A percentile compares a stretch with the other conserved stretches of the same genome.
phyloP scores from a whole-genome alignment of 176 grass and related monocot genomes.

The Oryza punctata region DNA sequence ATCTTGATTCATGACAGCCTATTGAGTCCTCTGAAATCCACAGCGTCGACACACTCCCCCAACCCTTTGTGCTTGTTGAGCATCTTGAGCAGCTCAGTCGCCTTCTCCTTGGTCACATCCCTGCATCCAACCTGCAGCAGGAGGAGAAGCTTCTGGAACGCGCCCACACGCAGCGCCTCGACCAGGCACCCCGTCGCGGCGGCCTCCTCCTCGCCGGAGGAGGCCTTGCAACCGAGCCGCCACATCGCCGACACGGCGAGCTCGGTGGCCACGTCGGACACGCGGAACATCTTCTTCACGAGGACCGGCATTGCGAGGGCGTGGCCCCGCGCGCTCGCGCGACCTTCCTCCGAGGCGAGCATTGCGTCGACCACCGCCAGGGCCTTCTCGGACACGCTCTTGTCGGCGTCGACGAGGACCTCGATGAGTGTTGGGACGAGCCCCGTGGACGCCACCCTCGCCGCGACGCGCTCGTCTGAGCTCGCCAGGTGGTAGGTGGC shows the following conservation, averaged over 20 bases:
- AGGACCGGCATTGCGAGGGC: conserved; percentile 68
- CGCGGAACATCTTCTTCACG: conserved; percentile 90
- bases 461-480: conserved; percentile 38
- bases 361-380: conserved; percentile 68
- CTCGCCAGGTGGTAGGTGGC: conserved; percentile 59
- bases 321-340: conserved; percentile 44
- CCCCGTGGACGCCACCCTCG: conserved; percentile 39
- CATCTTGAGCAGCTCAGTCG: conserved; percentile 74
- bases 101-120: conserved; percentile 66
- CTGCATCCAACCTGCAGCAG: conserved; percentile 80
- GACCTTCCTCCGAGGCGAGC: conserved; percentile 53
- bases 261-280: conserved; percentile 79
- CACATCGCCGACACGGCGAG: conserved; percentile 72
- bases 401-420: conserved; percentile 69
- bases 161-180: conserved; percentile 66
- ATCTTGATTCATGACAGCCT: conserved; percentile 44
- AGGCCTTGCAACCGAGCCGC: conserved; percentile 52
- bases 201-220: conserved; percentile 22
- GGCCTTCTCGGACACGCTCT: conserved; percentile 80
- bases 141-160: conserved; percentile 85
- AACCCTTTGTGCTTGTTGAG: conserved; percentile 59
- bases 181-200: conserved; percentile 34
- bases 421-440: conserved; percentile 61
- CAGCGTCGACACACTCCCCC: conserved; percentile 58
- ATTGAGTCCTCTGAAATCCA: conserved; percentile 77